Base-by-base conservation (phyloP, 2,329 filamentous ascomycete genomes). In the Thermochaetoides dissita region DNA sequence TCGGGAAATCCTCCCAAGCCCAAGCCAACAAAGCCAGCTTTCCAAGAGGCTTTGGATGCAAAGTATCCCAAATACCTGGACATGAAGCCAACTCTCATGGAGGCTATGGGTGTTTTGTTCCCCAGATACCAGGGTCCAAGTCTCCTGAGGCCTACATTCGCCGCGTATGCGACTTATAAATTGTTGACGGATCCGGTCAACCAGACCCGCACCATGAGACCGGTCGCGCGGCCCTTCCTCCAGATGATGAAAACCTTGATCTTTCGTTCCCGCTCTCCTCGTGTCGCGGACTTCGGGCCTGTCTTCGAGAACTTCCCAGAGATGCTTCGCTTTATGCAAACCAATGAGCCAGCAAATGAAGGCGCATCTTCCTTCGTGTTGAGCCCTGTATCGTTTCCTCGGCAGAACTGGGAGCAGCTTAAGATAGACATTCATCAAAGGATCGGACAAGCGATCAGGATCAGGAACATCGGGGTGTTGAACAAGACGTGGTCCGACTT, bases 121-220 rank as follows among this genome's bases (percentile, higher is more conserved):
- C 57, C 61, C 1, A 56, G 60, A 10, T 58, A 62, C 38, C 40
- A 42, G 3, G 46, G 42, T 5, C 44, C 36, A 4, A 42, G 53
- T 6, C 48, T 63, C 30, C 49, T 49, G 24, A 30, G 48, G 28
- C 53, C 57, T 3, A 50, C 57, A n/a, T 52, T 58, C 28, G 55
- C 63, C 8, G 59, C 61, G 4, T 56, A 66, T 30, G 59, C 59
- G 30, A 64, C 64, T 0, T 65, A 59, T 46, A 53, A 56, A 10
- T 42, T 67, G 33, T 52, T 68, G 12, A 52, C 57, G 6, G 63
- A 67, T 41, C 45, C 52, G 7, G 43, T 48, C 28, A 47, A 54
- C 11, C 41, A 44, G 30, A 47, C 49, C n/a, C 34, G 45, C 7
- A 42, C 44, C 6, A 39, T 48, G 33, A 39, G 43, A 10, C 37